phyloP scores from a whole-genome alignment of 2,329 filamentous ascomycete species.

The Madurella fahalii region DNA sequence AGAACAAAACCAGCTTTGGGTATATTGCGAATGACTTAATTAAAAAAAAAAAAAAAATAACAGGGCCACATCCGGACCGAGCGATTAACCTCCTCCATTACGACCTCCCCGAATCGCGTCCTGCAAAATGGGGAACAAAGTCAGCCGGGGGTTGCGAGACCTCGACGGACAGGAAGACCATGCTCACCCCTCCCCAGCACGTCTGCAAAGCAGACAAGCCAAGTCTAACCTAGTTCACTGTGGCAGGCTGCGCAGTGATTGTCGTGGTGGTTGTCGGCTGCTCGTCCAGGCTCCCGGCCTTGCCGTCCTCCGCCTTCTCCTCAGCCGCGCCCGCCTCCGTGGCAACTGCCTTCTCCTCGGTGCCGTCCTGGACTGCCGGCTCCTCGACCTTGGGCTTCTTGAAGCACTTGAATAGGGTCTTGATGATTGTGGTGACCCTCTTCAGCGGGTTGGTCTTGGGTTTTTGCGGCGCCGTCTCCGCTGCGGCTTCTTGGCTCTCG shows the following conservation, averaged over 20 bases:
- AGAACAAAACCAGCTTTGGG: conserved; percentile 6
- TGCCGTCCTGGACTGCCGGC: neutral
- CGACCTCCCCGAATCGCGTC: neutral
- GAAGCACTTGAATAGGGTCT: conserved; percentile 13
- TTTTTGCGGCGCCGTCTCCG: neutral
- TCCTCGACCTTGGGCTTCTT: conserved; percentile 3
- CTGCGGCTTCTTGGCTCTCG: neutral
- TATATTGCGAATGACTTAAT: conserved; percentile 12
- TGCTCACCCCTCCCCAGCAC: neutral
- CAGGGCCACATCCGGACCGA: neutral
- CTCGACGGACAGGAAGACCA: neutral
- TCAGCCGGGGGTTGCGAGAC: neutral
- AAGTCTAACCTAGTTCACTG: neutral
- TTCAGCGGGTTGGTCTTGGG: conserved; percentile 14
- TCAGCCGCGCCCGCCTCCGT: neutral
- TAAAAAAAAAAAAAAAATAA: too few species aligned
- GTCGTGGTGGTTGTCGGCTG: neutral
- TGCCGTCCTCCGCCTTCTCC: neutral
- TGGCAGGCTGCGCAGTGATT: neutral
- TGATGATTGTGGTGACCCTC: conserved; percentile 4
- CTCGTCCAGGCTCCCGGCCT: neutral
- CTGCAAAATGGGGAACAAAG: neutral
- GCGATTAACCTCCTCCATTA: neutral
- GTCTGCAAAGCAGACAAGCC: neutral
- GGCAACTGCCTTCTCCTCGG: neutral